Conservation (phyloP, 2,329 filamentous ascomycete species). For the Fusarium clavum region DNA sequence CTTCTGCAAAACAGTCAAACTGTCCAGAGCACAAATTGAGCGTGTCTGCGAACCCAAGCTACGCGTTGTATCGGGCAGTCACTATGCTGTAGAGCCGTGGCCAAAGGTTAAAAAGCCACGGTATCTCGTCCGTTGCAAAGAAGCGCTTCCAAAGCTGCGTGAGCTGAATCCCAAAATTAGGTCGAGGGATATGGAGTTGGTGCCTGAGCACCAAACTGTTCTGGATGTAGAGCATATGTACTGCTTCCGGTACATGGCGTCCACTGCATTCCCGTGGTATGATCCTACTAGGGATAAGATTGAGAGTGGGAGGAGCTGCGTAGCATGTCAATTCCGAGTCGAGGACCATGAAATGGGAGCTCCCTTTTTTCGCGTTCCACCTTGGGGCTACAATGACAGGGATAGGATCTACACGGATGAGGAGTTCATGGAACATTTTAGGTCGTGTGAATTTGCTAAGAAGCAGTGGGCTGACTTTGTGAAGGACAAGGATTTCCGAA, state of each 20-base stretch:
- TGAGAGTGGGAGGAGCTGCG: constrained; percentile 18
- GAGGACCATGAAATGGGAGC: neutral
- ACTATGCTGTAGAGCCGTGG: constrained; percentile 11
- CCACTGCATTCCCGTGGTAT: constrained; percentile 13
- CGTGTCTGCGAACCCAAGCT: neutral
- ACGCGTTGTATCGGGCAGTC: constrained; percentile 12
- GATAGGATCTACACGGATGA: constrained; percentile 10
- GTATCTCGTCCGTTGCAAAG: neutral
- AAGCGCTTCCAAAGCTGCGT: neutral
- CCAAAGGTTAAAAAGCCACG: constrained; percentile 16
- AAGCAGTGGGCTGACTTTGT: constrained; percentile 8
- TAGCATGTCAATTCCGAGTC: constrained; percentile 23
- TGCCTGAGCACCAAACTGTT: neutral
- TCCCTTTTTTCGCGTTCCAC: neutral
- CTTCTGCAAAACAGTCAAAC: neutral
- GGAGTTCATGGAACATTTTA: constrained; percentile 14
- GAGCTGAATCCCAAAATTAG: neutral
- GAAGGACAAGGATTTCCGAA: neutral
- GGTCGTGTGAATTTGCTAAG: neutral
- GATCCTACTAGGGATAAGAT: neutral
- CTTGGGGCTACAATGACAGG: constrained; percentile 22
- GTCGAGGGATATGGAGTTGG: neutral
- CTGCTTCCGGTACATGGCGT: constrained; percentile 17
- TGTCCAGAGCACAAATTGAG: constrained; percentile 3
- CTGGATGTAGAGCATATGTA: neutral